Evolutionary conservation across 768 basidiomycete species (phyloP).

Genomic region (Suillus brevipes): DNA sequence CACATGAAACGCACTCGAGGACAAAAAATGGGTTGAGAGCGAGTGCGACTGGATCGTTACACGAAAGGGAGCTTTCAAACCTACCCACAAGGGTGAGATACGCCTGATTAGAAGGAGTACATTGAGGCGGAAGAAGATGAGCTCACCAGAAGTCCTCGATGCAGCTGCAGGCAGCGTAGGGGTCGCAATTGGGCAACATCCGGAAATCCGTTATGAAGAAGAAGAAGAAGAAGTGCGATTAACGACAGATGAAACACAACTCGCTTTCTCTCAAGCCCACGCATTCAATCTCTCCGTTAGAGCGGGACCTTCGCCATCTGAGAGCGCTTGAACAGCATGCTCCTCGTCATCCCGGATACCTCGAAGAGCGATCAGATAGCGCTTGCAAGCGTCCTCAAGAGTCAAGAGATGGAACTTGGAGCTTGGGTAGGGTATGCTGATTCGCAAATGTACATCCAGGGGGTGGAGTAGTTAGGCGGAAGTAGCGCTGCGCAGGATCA

Average conservation of each 20-base stretch:
- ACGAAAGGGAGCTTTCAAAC: conserved; percentile 89
- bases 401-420: conserved; percentile 87
- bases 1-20: conserved; percentile 67
- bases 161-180: conserved; percentile 63
- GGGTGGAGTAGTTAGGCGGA: conserved; percentile 13
- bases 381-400: conserved; percentile 63
- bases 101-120: conserved; percentile 11
- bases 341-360: conserved; percentile 83
- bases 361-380: conserved; percentile 80
- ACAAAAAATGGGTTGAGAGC: conserved; percentile 97
- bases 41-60: conserved; percentile 90
- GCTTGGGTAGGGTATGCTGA: conserved; percentile 78
- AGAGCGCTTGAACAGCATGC: conserved; percentile 74
- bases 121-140: conserved; percentile 11
- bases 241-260: conserved; percentile 42
- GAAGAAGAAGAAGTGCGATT: neutral
- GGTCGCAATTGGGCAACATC: conserved; percentile 1
- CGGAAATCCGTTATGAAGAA: neutral
- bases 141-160: conserved; percentile 95
- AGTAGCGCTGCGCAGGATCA: neutral
- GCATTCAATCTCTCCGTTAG: conserved; percentile 76
- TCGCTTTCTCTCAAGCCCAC: conserved; percentile 72
- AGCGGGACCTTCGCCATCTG: conserved; percentile 77
- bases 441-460: conserved; percentile 50
- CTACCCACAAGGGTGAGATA: conserved; percentile 29